Evolutionary conservation across 768 basidiomycete genomes (phyloP), one percentile per base, ranked within the genome.

Genomic region (Pleurotus tuoliensis): DNA sequence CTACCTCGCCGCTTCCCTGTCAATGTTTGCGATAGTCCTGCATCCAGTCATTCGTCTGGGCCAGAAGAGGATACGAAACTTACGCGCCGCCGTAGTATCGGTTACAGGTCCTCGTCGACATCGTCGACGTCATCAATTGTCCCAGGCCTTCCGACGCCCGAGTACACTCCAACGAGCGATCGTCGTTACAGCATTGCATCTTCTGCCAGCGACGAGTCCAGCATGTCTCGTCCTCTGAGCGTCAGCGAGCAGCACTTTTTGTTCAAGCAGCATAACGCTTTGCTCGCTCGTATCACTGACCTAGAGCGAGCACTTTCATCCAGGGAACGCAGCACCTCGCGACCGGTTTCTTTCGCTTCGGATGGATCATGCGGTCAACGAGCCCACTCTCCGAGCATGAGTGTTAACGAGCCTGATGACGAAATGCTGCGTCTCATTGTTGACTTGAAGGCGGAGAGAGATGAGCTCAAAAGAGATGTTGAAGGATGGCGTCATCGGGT

Each of bases 401-500:
- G 51, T 41, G 12, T 53, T 7, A 69, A 72, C 50, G 85, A 82
- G 56, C 85, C 87, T 5, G 83, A 74, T 57, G 90, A 93, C 62
- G 92, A 93, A 72, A 86, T 93, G 82, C 71, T 92, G 40, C 78
- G 79, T 61, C 77, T 90, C 38, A 76, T 93, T 53, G 76, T 86
- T 3, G 90, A 92, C 66, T 78, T 92, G 63, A 93, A 94, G 68
- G 80, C 86, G 11, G 94, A 98, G 70, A 78, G 95, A 27, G 95
- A 98, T 64, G 88, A 93, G 57, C 76, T 98, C 50, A 88, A 87
- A 68, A 83, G 85, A 51, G 94, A 98, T 69, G 86, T 94, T 0
- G 88, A 93, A 61, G 90, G 88, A 0, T 96, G 94, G 92, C 80
- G 90, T 59, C 78, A 71, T 34, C 80, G 94, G 20, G 89, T 94